These are phyloP conservation scores for Starmerella tilneyi DNA, from an alignment of 805 yeast genomes.

Conservation along the genomic window DNA sequence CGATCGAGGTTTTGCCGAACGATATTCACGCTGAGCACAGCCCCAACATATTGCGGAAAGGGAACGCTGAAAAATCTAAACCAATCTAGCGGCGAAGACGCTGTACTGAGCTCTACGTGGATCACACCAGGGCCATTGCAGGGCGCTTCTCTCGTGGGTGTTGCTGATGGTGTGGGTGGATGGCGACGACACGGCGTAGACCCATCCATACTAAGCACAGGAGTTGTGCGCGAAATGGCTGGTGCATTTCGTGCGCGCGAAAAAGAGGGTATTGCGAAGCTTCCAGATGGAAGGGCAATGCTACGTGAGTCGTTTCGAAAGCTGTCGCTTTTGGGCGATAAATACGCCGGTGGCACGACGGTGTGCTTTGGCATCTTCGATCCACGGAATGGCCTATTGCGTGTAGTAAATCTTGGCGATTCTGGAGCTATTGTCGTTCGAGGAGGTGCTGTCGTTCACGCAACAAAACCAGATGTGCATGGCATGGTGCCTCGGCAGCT, in stretches of 20 bases:
- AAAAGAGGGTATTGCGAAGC: conserved; percentile 5
- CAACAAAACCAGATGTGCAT: conserved; percentile 19
- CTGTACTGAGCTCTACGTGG: conserved; percentile 20
- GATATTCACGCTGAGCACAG: conserved; percentile 19
- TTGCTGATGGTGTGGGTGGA: conserved; percentile 93
- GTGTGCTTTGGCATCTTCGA: conserved; percentile 67
- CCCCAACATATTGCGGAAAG: conserved; percentile 22
- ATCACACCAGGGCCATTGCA: conserved; percentile 21
- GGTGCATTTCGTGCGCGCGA: conserved; percentile 5
- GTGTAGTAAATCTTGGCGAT: conserved; percentile 80
- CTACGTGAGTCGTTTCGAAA: conserved; percentile 47
- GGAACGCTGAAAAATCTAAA: conserved; percentile 22
- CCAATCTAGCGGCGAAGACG: conserved; percentile 23
- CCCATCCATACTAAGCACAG: conserved; percentile 76
- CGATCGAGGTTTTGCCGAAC: too few relatives aligned
- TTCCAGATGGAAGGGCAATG: conserved; percentile 38
- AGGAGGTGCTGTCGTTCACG: conserved; percentile 41
- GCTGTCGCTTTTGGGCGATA: conserved; percentile 46
- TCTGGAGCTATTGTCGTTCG: conserved; percentile 89
- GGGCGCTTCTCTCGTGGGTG: conserved; percentile 27
- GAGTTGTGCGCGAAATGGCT: conserved; percentile 44
- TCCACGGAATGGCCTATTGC: conserved; percentile 41
- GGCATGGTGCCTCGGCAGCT: conserved; percentile 72
- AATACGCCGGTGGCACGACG: conserved; percentile 87
- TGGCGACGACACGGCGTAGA: conserved; percentile 91